These are phyloP conservation scores for Dysphania ambrosioides DNA, from an alignment of 148 eudicot species.

Conservation along the genomic window DNA sequence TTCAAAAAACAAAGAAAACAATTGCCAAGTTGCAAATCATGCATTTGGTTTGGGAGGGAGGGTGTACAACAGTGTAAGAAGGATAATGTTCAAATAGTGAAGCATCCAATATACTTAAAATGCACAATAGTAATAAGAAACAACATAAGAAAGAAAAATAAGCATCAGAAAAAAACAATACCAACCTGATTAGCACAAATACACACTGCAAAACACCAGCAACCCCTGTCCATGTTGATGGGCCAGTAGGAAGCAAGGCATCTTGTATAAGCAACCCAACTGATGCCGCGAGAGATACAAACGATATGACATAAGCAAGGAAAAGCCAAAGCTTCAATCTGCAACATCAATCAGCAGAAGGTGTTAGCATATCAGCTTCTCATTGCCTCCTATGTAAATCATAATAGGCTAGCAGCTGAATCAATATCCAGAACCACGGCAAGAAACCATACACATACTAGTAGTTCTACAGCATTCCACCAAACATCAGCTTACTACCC, in stretches of 20 bases:
- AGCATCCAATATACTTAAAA: not conserved
- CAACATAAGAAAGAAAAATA: not conserved
- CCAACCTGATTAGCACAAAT: slow-evolving; percentile 74
- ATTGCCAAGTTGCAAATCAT: not conserved
- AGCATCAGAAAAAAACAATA: slow-evolving; percentile 1
- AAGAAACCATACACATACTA: not conserved
- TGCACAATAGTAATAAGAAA: not conserved
- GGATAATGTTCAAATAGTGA: not conserved
- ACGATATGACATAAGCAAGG: slow-evolving; percentile 84
- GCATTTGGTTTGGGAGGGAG: not conserved
- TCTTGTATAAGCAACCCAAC: slow-evolving; percentile 91
- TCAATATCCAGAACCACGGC: not conserved
- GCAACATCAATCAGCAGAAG: slow-evolving; percentile 23
- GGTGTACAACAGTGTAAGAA: not conserved
- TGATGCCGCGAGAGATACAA: slow-evolving; percentile 90
- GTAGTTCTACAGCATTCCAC: not conserved
- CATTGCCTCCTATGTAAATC: not conserved
- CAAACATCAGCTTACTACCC: not conserved
- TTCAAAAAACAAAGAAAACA: not conserved
- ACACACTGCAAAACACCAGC: slow-evolving; percentile 97
- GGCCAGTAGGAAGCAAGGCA: slow-evolving; percentile 64
- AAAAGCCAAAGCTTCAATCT: slow-evolving; percentile 98
- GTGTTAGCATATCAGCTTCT: slow-evolving; percentile 1
- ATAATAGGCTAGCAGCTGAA: not conserved
- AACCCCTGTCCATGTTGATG: slow-evolving; percentile 90